These are phyloP conservation scores for Taphrina flavorubra DNA, from an alignment of 1,139 yeast species.

Conservation along the genomic window DNA sequence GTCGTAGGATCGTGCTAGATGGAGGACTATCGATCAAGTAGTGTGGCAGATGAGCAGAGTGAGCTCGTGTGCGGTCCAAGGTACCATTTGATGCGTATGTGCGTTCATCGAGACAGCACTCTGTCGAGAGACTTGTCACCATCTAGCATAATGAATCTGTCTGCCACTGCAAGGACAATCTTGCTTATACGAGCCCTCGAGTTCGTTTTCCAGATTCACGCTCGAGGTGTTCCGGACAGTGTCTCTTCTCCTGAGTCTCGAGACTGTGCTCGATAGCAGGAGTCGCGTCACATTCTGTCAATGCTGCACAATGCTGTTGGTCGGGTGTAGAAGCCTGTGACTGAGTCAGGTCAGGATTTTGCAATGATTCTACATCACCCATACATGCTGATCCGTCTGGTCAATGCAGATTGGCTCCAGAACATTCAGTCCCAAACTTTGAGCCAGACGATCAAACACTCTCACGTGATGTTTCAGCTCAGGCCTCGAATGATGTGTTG, in stretches of 20 bases:
- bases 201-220: not conserved
- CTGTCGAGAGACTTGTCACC: too few relatives aligned
- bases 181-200: not conserved
- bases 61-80: too few relatives aligned
- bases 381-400: not conserved
- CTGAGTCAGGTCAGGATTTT: not conserved
- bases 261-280: not conserved
- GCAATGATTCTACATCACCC: not conserved
- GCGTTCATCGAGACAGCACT: too few relatives aligned
- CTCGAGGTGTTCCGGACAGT: not conserved
- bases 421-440: not conserved
- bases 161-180: not conserved
- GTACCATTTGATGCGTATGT: too few relatives aligned
- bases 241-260: not conserved
- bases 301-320: not conserved
- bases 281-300: not conserved
- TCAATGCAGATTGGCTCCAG: not conserved
- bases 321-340: not conserved
- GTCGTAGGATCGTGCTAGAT: constrained; percentile 12
- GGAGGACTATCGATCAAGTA: constrained; percentile 19
- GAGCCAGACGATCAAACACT: not conserved
- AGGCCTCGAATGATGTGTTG: not conserved
- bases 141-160: too few relatives aligned
- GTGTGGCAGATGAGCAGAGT: not conserved
- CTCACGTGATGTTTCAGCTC: not conserved